Conservation (phyloP, 2,329 filamentous ascomycete species). For the Aureobasidium musti region DNA sequence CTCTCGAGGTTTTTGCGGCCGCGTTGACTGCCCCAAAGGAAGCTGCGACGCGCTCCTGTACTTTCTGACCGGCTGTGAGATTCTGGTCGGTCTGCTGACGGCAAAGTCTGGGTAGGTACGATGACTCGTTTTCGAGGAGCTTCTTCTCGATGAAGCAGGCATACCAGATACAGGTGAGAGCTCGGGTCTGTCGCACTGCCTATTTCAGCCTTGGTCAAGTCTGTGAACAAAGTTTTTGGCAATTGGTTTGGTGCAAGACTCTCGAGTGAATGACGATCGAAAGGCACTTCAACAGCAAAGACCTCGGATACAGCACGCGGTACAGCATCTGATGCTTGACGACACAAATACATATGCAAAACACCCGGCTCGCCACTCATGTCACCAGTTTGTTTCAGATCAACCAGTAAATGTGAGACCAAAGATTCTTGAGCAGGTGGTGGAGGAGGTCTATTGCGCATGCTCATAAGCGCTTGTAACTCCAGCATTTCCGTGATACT, state of each 20-base stretch:
- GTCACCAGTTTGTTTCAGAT: conserved; percentile 79
- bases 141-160: conserved; percentile 70
- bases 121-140: conserved; percentile 33
- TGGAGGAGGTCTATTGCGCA: conserved; percentile 79
- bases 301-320: conserved; percentile 76
- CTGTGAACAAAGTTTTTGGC: conserved; percentile 83
- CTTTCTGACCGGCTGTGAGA: conserved; percentile 15
- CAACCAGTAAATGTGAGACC: conserved; percentile 78
- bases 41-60: conserved; percentile 48
- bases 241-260: conserved; percentile 65
- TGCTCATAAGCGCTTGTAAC: conserved; percentile 93
- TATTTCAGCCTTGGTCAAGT: conserved; percentile 75
- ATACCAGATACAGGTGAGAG: conserved; percentile 77
- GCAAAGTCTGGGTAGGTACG: neutral
- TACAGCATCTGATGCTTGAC: conserved; percentile 64
- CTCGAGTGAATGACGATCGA: conserved; percentile 66
- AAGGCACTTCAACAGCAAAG: conserved; percentile 75
- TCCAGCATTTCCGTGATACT: conserved; percentile 89
- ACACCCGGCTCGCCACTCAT: conserved; percentile 73
- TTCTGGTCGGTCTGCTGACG: conserved; percentile 2
- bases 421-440: conserved; percentile 67
- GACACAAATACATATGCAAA: conserved; percentile 75
- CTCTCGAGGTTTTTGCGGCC: conserved; percentile 46
- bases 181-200: conserved; percentile 65
- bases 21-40: conserved; percentile 67